Conservation (phyloP, 1,284 basidiomycete species). For the Neonothopanus nambi region DNA sequence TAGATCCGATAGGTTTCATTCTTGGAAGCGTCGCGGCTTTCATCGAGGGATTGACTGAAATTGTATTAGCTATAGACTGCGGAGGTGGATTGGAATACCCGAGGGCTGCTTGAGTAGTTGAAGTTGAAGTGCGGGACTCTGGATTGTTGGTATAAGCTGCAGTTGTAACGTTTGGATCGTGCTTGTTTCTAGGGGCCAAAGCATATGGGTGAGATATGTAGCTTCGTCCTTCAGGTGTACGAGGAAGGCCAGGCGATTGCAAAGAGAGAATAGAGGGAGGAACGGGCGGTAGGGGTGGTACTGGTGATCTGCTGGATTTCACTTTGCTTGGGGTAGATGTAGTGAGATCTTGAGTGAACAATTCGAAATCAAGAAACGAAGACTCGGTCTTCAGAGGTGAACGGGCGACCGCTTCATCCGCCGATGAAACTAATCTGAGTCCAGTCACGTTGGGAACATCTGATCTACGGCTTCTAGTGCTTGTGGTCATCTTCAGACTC, state of each 20-base stretch:
- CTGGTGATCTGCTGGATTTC: neutral
- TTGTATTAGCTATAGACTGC: neutral
- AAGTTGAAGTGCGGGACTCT: neutral
- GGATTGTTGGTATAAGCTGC: too few relatives aligned
- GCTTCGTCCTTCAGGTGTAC: slow-evolving; percentile 2
- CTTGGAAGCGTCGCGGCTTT: slow-evolving; percentile 9
- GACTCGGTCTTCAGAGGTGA: slow-evolving; percentile 14
- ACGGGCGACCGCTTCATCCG: slow-evolving; percentile 16
- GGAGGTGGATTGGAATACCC: neutral
- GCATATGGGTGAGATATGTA: slow-evolving; percentile 33
- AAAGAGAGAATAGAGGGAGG: slow-evolving; percentile 15
- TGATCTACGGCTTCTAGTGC: slow-evolving; percentile 22
- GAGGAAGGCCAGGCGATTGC: neutral
- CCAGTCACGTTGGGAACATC: slow-evolving; percentile 19
- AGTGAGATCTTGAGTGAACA: neutral
- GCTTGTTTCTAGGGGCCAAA: slow-evolving; percentile 21
- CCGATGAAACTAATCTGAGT: slow-evolving; percentile 24
- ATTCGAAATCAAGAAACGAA: slow-evolving; percentile 12
- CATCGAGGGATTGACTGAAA: neutral
- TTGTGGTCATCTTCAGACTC: slow-evolving; percentile 22
- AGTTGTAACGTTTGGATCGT: neutral
- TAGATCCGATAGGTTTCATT: slow-evolving; percentile 15
- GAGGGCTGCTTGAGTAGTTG: neutral
- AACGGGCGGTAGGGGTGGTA: slow-evolving; percentile 23
- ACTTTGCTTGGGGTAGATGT: neutral